Base-by-base conservation (phyloP, 2,329 filamentous ascomycete genomes). In the Penicillium nordicum region DNA sequence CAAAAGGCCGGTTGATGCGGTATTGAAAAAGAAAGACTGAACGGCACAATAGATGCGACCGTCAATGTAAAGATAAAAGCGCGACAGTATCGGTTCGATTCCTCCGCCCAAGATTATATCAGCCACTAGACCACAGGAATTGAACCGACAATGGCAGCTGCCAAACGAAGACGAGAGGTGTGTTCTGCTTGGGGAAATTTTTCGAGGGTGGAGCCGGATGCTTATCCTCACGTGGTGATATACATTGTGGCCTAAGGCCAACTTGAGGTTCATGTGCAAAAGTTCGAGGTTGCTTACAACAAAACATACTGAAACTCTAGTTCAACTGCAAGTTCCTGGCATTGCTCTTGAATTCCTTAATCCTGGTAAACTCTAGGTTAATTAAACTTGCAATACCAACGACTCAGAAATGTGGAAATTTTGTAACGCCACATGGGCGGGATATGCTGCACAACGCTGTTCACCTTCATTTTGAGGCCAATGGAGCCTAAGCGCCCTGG, bases 171-270 rank as follows among this genome's bases (percentile, higher is more conserved):
- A 56, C 55, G 57, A 63, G 57, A 61, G 67, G 55, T 55, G 57
- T 61, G 57, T 55, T 60, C 56, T 59, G 58, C 55, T 62, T 62
- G 66, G 66, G 71, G 71, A 74, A 73, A 73, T 74, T 75, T 75
- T 75, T 74, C 67, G 68, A 69, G 61, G 46, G 65, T 70, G 69
- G 66, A 72, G 48, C 63, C 63, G 58, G 52, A 42, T n/a, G 38
- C n/a, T 59, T 76, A 76, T 74, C 73, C 53, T 71, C 73, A 76
- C 73, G 73, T 76, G 73, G 52, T 65, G 73, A 75, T 75, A 74
- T 55, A 3, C n/a, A 27, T 16, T 23, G 1, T 0, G 48, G 62
- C 67, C 67, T 69, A 38, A 67, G 68, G 66, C 56, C 14, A 50
- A 27, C 12, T 27, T 42, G 18, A 41, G 36, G 37, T 25, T 50